Evolutionary conservation across 345 rosid genomes (phyloP).

Genomic region (Noccaea caerulescens): DNA sequence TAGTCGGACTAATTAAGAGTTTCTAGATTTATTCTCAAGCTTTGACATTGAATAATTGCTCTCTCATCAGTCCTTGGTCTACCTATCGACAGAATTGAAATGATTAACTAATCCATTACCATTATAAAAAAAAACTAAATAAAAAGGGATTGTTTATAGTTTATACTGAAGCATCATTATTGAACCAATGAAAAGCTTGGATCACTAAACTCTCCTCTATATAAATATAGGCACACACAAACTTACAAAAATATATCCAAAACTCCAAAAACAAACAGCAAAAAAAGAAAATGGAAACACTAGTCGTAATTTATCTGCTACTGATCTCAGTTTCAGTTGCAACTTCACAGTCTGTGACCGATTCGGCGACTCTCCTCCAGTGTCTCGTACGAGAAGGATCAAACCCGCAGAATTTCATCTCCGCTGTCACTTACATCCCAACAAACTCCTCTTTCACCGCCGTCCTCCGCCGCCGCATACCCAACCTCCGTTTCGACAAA

Average conservation of each 20-base stretch:
- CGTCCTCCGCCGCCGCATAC: slow-evolving; percentile 43
- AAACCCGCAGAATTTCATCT: slow-evolving; percentile 9
- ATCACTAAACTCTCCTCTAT: background rate
- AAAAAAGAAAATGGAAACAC: background rate
- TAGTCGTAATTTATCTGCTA: slow-evolving; percentile 6
- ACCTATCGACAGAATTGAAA: background rate
- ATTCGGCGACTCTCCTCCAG: slow-evolving; percentile 20
- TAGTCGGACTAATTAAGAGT: background rate
- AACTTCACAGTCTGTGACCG: slow-evolving; percentile 33
- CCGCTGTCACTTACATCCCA: slow-evolving; percentile 33
- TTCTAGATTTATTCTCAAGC: background rate
- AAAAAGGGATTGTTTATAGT: background rate
- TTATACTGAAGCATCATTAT: background rate
- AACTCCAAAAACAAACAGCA: background rate
- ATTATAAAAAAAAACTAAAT: background rate
- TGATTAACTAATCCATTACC: background rate
- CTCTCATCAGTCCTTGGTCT: background rate
- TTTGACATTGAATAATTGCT: background rate
- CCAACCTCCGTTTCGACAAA: slow-evolving; percentile 50
- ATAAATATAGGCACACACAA: background rate
- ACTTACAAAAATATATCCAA: background rate
- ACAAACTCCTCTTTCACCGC: slow-evolving; percentile 42
- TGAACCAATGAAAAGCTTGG: background rate
- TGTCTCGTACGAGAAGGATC: slow-evolving; percentile 22
- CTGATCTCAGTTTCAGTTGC: slow-evolving; percentile 2